These are phyloP conservation scores for Rubus parviflorus DNA, from an alignment of 306 rosid genomes.

Conservation along the genomic window DNA sequence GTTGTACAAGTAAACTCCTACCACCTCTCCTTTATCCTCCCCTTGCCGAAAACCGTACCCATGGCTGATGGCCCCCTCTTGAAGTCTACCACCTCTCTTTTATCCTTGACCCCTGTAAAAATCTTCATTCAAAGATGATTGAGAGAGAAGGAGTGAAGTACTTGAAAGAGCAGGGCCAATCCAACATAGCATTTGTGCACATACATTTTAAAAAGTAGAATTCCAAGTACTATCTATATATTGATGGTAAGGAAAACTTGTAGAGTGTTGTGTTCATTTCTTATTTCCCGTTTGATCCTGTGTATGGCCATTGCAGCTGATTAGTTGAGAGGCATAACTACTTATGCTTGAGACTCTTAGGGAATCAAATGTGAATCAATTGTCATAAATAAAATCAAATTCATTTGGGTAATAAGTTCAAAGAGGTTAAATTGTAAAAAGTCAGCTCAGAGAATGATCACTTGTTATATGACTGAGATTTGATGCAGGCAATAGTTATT, in stretches of 20 bases:
- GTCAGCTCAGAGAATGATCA: not conserved
- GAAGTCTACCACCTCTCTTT: not conserved
- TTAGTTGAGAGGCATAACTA: not conserved
- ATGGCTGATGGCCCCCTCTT: not conserved
- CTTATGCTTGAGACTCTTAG: not conserved
- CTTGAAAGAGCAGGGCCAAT: not conserved
- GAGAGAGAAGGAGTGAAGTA: not conserved
- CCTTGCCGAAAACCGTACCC: not conserved
- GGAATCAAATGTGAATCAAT: not conserved
- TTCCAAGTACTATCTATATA: not conserved
- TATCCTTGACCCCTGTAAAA: not conserved
- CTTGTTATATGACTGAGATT: not conserved
- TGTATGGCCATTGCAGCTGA: not conserved
- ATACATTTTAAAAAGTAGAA: not conserved
- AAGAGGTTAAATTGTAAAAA: not conserved
- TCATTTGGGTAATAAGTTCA: not conserved
- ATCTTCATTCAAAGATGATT: not conserved
- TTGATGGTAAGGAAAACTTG: not conserved
- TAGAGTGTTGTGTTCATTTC: not conserved
- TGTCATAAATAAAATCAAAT: not conserved
- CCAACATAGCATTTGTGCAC: not conserved
- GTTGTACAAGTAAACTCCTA: not conserved
- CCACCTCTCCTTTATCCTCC: not conserved
- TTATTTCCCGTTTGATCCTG: not conserved
- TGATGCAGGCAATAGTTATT: not conserved